A percentile compares a stretch with the other conserved stretches of the same genome.
Evolutionary conservation across 352 stramenopile species (phyloP).

Genomic region (Phytophthora cactorum): DNA sequence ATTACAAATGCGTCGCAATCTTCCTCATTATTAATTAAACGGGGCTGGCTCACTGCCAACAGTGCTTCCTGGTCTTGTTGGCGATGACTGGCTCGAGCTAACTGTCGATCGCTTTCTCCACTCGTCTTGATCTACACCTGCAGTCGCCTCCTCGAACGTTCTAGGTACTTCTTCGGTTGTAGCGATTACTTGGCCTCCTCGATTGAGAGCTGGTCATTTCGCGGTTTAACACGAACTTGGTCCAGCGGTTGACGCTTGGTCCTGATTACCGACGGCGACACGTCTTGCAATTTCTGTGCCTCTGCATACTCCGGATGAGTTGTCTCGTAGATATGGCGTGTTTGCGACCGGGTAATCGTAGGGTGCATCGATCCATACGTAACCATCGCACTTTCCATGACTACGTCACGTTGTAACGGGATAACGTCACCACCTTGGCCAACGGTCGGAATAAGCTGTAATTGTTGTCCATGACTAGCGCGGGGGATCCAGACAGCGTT

Average conservation of each 20-base stretch:
- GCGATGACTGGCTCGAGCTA: not conserved
- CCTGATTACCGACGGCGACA: not conserved
- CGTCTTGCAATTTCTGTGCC: not conserved
- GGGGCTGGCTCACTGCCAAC: too few species aligned
- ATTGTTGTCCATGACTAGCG: not conserved
- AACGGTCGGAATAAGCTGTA: not conserved
- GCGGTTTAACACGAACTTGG: not conserved
- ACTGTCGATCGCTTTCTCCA: not conserved
- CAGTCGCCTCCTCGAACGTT: not conserved
- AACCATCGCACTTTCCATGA: not conserved
- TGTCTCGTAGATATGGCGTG: not conserved
- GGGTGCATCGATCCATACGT: not conserved
- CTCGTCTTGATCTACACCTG: not conserved
- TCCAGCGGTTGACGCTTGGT: not conserved
- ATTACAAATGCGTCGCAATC: too few species aligned
- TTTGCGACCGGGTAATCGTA: not conserved
- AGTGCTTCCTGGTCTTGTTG: not conserved
- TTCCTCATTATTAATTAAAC: too few species aligned
- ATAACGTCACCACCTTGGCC: not conserved
- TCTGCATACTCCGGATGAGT: not conserved
- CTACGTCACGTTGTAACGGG: constrained; percentile 2
- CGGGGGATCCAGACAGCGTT: not conserved
- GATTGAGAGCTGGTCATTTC: not conserved
- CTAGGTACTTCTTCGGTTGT: not conserved
- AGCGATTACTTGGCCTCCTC: not conserved